Evolutionary conservation across 208 protist species (phyloP), one percentile per base, ranked within the genome.

Genomic region (Trypanosoma avium): DNA sequence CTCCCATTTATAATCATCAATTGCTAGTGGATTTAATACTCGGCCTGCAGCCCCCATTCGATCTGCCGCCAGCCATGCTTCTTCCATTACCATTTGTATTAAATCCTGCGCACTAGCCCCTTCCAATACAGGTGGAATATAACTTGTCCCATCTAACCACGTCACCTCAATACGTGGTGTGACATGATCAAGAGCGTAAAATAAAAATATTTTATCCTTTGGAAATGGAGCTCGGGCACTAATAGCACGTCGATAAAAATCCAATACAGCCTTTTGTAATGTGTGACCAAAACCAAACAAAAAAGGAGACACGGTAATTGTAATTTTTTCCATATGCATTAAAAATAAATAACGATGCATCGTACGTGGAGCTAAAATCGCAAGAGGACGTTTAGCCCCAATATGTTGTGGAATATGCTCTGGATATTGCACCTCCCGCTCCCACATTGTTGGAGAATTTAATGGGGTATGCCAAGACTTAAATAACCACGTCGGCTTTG

Each of bases 1-100:
- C 29, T 95, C 84, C 89, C 89, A 95, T 63, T 93, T 95, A 75
- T 95, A 95, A 58, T 95, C 89, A 52, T 95, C 89, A 56, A 95
- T 95, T 19, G 86, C 86, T 33, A 95, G 66, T 9, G 89, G 89
- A 66, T 93, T 89, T 27, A 95, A 66, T 64, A 75, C 72, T 35
- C 82, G 83, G 6, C 89, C 89, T 65, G 75, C 77, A 17, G 90
- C 90, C 33, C 73, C 74, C 84, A 96, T 91, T n/a, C 84, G 77
- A 54, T 96, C 90, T n/a, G 82, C 83, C 32, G 84, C 84, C 13
- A 96, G 64, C 86, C 87, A 96, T 24, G 86, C 86, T 77, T 91
- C 76, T 74, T 96, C 90, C 90, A 96, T 96, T 43, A 96, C 82
- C 84, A 91, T 94, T 69, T 96, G 90, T 63, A 94, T 93, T 12